Evolutionary conservation across 1,284 basidiomycete genomes (phyloP).

Genomic region (Leccinum angustisporum): DNA sequence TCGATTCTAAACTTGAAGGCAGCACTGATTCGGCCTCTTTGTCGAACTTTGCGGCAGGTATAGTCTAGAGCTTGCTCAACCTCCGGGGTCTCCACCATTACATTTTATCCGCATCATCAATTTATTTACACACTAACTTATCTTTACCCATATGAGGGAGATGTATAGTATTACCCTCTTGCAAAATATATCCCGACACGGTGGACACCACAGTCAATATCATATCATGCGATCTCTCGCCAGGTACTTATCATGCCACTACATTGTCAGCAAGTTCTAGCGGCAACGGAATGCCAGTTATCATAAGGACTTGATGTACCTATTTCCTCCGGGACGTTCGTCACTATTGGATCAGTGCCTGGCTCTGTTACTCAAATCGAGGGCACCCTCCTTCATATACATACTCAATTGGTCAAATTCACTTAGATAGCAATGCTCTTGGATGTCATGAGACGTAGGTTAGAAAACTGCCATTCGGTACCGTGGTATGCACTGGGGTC

Average conservation of each 20-base stretch:
- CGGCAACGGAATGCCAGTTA: not conserved
- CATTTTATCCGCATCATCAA: constrained; percentile 38
- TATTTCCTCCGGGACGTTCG: not conserved
- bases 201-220: not conserved
- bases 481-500: too few relatives aligned
- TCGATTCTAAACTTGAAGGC: not conserved
- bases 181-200: not conserved
- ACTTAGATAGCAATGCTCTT: too few relatives aligned
- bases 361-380: too few relatives aligned
- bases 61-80: not conserved
- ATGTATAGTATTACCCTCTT: not conserved
- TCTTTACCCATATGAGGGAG: not conserved
- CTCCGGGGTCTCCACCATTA: not conserved
- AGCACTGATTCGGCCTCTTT: not conserved
- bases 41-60: constrained; percentile 1
- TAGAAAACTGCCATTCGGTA: too few relatives aligned
- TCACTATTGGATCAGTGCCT: not conserved
- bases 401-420: too few relatives aligned
- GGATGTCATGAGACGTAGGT: too few relatives aligned
- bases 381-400: too few relatives aligned
- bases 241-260: not conserved
- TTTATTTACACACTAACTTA: not conserved
- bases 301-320: not conserved
- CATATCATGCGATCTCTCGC: not conserved
- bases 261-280: too few relatives aligned